A percentile compares a stretch with the other conserved stretches of the same genome.
Evolutionary conservation across 2,329 filamentous ascomycete species (phyloP).

Genomic region (Rhexocercosporidium sp.): DNA sequence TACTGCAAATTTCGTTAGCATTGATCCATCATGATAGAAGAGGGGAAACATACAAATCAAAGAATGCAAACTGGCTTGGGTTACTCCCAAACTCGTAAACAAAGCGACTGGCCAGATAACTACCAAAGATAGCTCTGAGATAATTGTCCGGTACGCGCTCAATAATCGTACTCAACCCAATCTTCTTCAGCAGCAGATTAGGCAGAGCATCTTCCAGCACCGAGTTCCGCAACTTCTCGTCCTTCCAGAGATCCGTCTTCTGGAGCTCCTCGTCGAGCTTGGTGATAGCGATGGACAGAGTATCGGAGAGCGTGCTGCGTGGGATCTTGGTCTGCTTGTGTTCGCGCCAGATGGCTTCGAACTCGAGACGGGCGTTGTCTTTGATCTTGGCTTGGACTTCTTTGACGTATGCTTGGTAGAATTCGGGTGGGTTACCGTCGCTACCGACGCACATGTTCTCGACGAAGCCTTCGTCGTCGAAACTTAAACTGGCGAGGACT

Average conservation of each 20-base stretch:
- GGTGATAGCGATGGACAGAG: conserved; percentile 91
- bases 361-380: conserved; percentile 90
- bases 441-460: conserved; percentile 91
- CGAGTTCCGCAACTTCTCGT: conserved; percentile 75
- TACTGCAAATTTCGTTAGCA: conserved; percentile 52
- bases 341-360: conserved; percentile 98
- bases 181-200: conserved; percentile 81
- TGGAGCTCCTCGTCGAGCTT: conserved; percentile 95
- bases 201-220: conserved; percentile 88
- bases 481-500: conserved; percentile 91
- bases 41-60: conserved; percentile 79
- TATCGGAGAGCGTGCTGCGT: conserved; percentile 88
- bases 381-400: conserved; percentile 90
- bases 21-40: neutral
- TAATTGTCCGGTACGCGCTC: conserved; percentile 89
- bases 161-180: conserved; percentile 88
- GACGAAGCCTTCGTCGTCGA: conserved; percentile 87
- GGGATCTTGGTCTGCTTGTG: conserved; percentile 79
- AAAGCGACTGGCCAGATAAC: conserved; percentile 92
- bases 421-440: conserved; percentile 79
- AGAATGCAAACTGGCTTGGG: conserved; percentile 97
- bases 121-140: conserved; percentile 93
- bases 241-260: conserved; percentile 88
- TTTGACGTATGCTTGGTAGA: conserved; percentile 93
- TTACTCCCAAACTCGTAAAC: conserved; percentile 94